Conservation (phyloP, 805 yeast species). For the Kodamaea neixiangensis region DNA sequence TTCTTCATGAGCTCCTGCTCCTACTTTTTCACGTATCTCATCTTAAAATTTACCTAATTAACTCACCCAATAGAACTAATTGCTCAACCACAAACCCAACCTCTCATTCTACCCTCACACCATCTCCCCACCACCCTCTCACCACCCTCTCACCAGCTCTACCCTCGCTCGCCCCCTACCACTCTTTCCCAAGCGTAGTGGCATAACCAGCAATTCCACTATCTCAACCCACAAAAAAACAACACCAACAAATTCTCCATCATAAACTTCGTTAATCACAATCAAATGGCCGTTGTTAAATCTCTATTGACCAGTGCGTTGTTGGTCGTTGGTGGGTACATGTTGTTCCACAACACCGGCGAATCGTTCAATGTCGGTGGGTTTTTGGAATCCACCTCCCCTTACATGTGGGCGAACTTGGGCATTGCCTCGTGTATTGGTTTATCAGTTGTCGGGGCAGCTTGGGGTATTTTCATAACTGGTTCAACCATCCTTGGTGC, state of each 20-base stretch:
- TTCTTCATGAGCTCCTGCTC: no score
- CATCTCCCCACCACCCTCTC: not conserved
- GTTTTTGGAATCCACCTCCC: conserved; percentile 81
- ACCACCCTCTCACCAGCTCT: not conserved
- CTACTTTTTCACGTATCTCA: no score
- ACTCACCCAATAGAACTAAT: no score
- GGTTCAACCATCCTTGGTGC: conserved; percentile 96
- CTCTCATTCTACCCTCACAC: not conserved
- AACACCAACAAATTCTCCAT: conserved; percentile 1
- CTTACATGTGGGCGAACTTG: conserved; percentile 94
- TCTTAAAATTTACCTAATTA: no score
- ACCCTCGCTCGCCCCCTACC: not conserved
- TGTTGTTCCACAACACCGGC: conserved; percentile 90
- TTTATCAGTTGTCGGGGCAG: conserved; percentile 93
- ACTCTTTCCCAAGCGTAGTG: not conserved
- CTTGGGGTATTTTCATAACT: conserved; percentile 98
- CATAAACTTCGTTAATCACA: not conserved
- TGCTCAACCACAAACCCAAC: not conserved
- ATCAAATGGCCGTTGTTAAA: conserved; percentile 14
- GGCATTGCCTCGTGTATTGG: conserved; percentile 94
- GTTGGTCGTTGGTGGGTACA: conserved; percentile 50
- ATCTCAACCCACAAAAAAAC: conserved; percentile 3
- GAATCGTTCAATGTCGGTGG: conserved; percentile 90
- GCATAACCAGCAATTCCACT: not conserved
- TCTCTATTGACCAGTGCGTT: conserved; percentile 34